Conservation (phyloP, 2,329 filamentous ascomycete species). For the Sarocladiaceae sp. region DNA sequence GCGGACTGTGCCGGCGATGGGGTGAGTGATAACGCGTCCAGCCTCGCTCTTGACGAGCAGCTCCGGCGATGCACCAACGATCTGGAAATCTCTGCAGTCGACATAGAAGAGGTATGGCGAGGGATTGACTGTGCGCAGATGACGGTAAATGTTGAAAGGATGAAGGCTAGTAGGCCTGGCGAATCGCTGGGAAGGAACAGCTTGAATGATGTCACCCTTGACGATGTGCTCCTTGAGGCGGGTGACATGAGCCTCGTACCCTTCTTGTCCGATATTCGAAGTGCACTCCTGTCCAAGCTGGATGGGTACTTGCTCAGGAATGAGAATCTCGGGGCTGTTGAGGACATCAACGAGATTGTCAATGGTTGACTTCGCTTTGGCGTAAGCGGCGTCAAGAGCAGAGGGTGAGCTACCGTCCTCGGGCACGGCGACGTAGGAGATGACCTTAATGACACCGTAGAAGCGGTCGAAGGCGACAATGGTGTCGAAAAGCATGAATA, state of each 20-base stretch:
- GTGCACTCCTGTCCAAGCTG: slow-evolving; percentile 69
- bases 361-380: slow-evolving; percentile 58
- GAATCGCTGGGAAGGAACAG: slow-evolving; percentile 90
- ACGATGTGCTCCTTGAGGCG: slow-evolving; percentile 85
- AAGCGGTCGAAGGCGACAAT: slow-evolving; percentile 94
- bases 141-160: slow-evolving; percentile 96
- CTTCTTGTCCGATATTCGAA: slow-evolving; percentile 83
- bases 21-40: slow-evolving; percentile 87
- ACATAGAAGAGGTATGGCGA: slow-evolving; percentile 97
- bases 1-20: slow-evolving; percentile 92
- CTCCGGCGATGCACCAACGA: slow-evolving; percentile 91
- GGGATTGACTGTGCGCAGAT: slow-evolving; percentile 93
- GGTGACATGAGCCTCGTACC: slow-evolving; percentile 87
- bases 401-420: slow-evolving; percentile 24
- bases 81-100: slow-evolving; percentile 85
- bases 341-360: slow-evolving; percentile 64
- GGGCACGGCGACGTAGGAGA: slow-evolving; percentile 79
- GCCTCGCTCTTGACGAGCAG: slow-evolving; percentile 86
- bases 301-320: slow-evolving; percentile 72
- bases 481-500: slow-evolving; percentile 97
- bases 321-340: slow-evolving; percentile 64
- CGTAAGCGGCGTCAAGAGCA: slow-evolving; percentile 58
- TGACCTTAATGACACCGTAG: slow-evolving; percentile 85
- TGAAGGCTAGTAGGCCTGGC: slow-evolving; percentile 84
- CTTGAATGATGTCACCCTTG: slow-evolving; percentile 92